Conservation (phyloP, 345 rosid genomes). For the Brassica rapa region DNA sequence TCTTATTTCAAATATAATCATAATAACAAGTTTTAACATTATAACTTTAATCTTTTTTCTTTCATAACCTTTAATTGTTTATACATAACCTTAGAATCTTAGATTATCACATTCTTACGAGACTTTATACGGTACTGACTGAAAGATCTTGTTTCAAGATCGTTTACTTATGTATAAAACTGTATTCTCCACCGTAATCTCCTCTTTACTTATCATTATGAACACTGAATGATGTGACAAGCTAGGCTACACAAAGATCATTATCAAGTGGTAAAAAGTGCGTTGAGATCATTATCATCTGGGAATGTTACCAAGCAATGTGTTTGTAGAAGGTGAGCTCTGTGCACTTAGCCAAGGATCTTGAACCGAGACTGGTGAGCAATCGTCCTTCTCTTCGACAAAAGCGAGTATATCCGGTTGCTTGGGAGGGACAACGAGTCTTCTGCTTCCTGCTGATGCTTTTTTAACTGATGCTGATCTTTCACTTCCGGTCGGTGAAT, state of each 20-base stretch:
- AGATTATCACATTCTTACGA: not conserved
- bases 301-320: constrained; percentile 60
- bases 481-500: constrained; percentile 49
- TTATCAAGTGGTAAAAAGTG: constrained; percentile 11
- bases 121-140: not conserved
- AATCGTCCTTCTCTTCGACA: constrained; percentile 50
- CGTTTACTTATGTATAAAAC: constrained; percentile 3
- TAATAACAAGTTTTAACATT: constrained; percentile 12
- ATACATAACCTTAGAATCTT: not conserved
- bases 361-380: constrained; percentile 72
- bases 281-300: constrained; percentile 39
- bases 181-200: constrained; percentile 2
- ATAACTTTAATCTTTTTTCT: not conserved
- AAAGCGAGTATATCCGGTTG: constrained; percentile 41
- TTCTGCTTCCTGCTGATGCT: constrained; percentile 44
- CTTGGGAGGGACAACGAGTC: constrained; percentile 42
- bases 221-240: constrained; percentile 22
- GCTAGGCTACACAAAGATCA: constrained; percentile 26
- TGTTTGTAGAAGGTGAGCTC: constrained; percentile 83
- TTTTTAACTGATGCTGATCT: constrained; percentile 37
- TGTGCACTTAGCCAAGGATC: constrained; percentile 81
- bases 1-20: constrained; percentile 10
- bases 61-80: not conserved
- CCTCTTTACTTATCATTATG: constrained; percentile 20
- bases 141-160: not conserved